A percentile compares a stretch with the other conserved stretches of the same genome.
phyloP scores from a whole-genome alignment of 495 filamentous ascomycete genomes.

The Cetradonia linearis region DNA sequence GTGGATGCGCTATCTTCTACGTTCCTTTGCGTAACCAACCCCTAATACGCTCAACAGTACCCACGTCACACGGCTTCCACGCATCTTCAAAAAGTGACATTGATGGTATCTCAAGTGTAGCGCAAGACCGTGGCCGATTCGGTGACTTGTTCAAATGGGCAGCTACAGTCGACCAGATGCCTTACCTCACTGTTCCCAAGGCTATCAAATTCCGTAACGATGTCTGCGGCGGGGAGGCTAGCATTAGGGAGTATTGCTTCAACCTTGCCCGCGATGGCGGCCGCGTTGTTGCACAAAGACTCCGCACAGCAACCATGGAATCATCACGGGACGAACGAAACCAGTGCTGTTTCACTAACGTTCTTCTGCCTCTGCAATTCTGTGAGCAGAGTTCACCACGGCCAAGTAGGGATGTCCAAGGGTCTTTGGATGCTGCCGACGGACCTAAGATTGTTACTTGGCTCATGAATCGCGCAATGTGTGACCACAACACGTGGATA shows the following conservation, averaged over 20 bases:
- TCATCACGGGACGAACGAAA: constrained; percentile 12
- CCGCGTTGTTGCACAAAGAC: constrained; percentile 40
- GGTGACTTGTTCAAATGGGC: constrained; percentile 68
- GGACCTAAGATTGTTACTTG: neutral
- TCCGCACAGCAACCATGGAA: constrained; percentile 58
- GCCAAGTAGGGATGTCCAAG: neutral
- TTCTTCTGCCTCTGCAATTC: constrained; percentile 1
- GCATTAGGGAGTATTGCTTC: constrained; percentile 48
- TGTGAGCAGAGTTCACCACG: neutral
- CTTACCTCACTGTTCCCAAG: constrained; percentile 60
- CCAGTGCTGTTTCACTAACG: constrained; percentile 8
- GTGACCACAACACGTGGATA: constrained; percentile 6
- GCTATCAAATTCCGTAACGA: constrained; percentile 56
- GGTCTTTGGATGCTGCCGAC: neutral
- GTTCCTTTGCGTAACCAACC: constrained; percentile 63
- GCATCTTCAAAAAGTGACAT: constrained; percentile 24
- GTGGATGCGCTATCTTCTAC: constrained; percentile 69
- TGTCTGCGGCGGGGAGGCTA: constrained; percentile 64
- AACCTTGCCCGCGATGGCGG: constrained; percentile 51
- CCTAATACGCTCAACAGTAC: constrained; percentile 62
- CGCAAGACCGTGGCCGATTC: constrained; percentile 33
- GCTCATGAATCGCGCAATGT: neutral
- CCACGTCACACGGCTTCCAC: constrained; percentile 53
- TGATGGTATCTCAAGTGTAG: constrained; percentile 32
- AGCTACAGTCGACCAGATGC: constrained; percentile 60